phyloP scores from a whole-genome alignment of 176 grass and related monocot genomes.

The Triticum timopheevii region DNA sequence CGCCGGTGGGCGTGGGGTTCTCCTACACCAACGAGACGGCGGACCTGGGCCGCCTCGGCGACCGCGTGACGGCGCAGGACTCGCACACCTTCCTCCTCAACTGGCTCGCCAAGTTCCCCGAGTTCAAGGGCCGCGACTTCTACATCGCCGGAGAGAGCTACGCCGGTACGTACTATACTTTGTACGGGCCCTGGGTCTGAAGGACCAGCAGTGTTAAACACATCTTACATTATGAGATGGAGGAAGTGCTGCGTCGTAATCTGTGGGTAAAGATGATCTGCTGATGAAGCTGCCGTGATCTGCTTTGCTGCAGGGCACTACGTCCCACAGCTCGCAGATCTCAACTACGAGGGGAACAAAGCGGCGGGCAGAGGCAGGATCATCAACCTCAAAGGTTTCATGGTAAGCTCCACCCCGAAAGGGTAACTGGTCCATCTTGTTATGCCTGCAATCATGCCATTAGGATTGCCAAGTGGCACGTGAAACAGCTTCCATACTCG shows the following conservation, averaged over 20 bases:
- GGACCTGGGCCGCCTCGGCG: slow-evolving; percentile 69
- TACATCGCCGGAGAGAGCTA: slow-evolving; percentile 95
- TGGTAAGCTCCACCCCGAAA: slow-evolving; percentile 47
- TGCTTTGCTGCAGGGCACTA: slow-evolving; percentile 73
- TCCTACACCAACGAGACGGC: slow-evolving; percentile 79
- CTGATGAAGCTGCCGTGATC: neutral
- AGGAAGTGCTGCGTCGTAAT: neutral
- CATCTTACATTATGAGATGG: too few species aligned
- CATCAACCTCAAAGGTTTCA: slow-evolving; percentile 93
- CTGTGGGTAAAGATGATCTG: neutral
- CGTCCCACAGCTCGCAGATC: slow-evolving; percentile 89
- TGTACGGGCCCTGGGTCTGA: too few species aligned
- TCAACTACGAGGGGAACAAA: slow-evolving; percentile 86
- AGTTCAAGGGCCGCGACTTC: slow-evolving; percentile 80
- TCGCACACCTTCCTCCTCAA: slow-evolving; percentile 70
- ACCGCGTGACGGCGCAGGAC: slow-evolving; percentile 70
- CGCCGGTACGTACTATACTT: slow-evolving; percentile 43
- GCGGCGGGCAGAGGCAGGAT: slow-evolving; percentile 40
- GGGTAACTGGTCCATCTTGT: neutral
- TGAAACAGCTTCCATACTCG: slow-evolving; percentile 21
- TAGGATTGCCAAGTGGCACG: slow-evolving; percentile 2
- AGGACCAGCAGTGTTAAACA: neutral
- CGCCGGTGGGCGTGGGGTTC: slow-evolving; percentile 91
- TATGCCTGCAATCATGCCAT: slow-evolving; percentile 23
- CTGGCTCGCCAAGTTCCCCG: slow-evolving; percentile 80